Evolutionary conservation across 352 stramenopile genomes (phyloP).

Genomic region (Globisporangium paddicum): DNA sequence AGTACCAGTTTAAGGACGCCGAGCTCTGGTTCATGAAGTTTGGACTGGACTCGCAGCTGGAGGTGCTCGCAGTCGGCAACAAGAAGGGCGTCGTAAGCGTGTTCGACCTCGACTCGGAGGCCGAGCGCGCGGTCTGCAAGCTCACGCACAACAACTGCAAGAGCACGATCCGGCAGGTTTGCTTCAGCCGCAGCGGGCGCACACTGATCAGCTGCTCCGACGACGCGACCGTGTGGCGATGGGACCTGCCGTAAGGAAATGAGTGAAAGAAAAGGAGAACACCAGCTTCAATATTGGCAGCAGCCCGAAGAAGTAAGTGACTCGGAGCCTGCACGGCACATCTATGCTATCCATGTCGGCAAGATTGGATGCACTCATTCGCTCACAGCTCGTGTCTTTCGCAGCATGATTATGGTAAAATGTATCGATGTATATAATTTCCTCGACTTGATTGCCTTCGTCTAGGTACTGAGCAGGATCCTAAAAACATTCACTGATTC

Average conservation of each 20-base stretch:
- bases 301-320: not conserved
- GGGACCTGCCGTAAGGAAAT: constrained; percentile 39
- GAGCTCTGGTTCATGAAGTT: constrained; percentile 89
- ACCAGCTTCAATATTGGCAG: not conserved
- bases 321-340: not conserved
- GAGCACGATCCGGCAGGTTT: constrained; percentile 73
- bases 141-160: constrained; percentile 72
- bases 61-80: constrained; percentile 78
- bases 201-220: constrained; percentile 74
- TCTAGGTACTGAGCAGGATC: not conserved
- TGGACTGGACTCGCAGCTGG: constrained; percentile 63
- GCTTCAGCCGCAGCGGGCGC: constrained; percentile 65
- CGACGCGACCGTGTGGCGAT: constrained; percentile 73
- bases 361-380: not conserved
- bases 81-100: constrained; percentile 78
- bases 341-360: not conserved
- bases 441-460: not conserved
- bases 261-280: not conserved
- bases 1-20: constrained; percentile 82
- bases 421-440: not conserved
- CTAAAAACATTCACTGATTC: no score
- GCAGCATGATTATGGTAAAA: not conserved
- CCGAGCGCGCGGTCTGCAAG: constrained; percentile 64
- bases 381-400: not conserved
- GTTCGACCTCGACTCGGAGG: constrained; percentile 72